phyloP scores from a whole-genome alignment of 345 rosid species.

The Melaleuca quinquenervia region DNA sequence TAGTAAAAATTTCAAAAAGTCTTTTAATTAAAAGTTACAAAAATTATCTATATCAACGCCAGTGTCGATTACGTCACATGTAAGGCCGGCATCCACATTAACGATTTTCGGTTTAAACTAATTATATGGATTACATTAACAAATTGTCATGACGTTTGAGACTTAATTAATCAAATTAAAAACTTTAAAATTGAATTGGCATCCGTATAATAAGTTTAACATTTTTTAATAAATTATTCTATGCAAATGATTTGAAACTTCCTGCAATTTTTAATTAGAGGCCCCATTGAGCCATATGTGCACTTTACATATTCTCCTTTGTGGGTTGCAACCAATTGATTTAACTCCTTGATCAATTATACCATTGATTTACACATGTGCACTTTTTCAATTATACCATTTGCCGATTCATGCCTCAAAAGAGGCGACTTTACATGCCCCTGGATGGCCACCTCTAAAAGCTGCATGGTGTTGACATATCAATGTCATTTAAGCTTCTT shows the following conservation, averaged over 20 bases:
- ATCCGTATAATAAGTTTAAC: neutral
- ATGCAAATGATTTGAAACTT: neutral
- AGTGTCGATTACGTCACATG: rapidly evolving
- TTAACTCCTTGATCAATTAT: neutral
- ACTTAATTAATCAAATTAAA: neutral
- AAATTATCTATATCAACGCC: neutral
- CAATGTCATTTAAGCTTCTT: neutral
- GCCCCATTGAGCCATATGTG: neutral
- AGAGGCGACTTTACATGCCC: neutral
- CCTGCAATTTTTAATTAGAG: neutral
- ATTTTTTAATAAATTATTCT: neutral
- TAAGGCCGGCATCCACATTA: rapidly evolving
- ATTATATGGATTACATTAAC: neutral
- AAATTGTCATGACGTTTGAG: neutral
- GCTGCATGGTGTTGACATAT: neutral
- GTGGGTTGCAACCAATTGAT: neutral
- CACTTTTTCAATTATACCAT: neutral
- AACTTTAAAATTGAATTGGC: neutral
- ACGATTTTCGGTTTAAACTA: neutral
- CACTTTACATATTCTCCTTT: neutral
- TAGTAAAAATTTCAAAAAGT: neutral
- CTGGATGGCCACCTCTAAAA: neutral
- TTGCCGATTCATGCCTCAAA: neutral
- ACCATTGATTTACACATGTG: no score
- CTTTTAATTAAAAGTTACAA: neutral